Evolutionary conservation across 306 rosid genomes (phyloP).

Genomic region (Crataegus laevigata): DNA sequence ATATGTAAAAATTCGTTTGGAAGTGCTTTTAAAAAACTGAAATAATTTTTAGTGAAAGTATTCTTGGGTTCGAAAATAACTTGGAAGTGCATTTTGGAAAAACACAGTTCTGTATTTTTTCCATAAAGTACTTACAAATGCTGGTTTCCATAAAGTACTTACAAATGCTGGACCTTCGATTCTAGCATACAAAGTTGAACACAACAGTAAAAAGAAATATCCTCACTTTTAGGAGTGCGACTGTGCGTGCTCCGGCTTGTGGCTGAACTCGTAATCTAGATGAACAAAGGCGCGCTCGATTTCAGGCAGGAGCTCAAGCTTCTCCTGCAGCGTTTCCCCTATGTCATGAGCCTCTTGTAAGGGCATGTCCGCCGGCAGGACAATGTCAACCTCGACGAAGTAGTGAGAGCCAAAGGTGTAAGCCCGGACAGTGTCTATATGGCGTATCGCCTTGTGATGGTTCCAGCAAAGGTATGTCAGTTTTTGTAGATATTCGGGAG

Average conservation of each 20-base stretch:
- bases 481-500: conserved; percentile 87
- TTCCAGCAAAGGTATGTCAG: conserved; percentile 97
- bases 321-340: conserved; percentile 82
- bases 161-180: too few relatives aligned
- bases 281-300: conserved; percentile 96
- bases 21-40: too few relatives aligned
- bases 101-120: too few relatives aligned
- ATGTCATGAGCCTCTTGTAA: conserved; percentile 90
- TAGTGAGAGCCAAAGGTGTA: conserved; percentile 95
- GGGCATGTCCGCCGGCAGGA: conserved; percentile 78
- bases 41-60: rapidly evolving
- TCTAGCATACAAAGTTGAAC: not conserved
- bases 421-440: conserved; percentile 86
- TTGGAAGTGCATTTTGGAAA: too few relatives aligned
- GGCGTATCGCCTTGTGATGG: conserved; percentile 77
- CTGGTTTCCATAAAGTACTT: too few relatives aligned
- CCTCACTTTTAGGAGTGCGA: conserved; percentile 33
- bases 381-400: conserved; percentile 96
- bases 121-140: too few relatives aligned
- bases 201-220: not conserved
- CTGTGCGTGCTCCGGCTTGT: conserved; percentile 94
- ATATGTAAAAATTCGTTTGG: too few relatives aligned
- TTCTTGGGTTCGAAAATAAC: too few relatives aligned
- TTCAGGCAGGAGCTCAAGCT: conserved; percentile 79
- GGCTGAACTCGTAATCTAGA: conserved; percentile 86